Conservation (phyloP, 257 asterid species). For the Salvia miltiorrhiza region DNA sequence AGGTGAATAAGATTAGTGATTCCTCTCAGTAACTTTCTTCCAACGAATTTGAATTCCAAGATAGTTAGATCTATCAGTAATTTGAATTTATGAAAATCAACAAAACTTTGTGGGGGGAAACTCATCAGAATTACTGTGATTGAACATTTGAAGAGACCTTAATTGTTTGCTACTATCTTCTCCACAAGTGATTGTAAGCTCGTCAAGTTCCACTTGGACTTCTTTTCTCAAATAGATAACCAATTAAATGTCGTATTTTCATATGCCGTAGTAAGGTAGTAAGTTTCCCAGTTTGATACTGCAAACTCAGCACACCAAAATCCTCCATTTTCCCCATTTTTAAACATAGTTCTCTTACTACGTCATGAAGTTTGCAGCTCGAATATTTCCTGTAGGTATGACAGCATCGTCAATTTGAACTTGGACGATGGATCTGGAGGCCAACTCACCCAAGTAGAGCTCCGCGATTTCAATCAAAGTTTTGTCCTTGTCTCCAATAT, state of each 20-base stretch:
- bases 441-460: slow-evolving; percentile 1
- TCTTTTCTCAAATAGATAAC: not conserved
- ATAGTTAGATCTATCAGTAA: not conserved
- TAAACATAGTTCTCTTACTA: slow-evolving; percentile 9
- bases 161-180: not conserved
- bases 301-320: not conserved
- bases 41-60: not conserved
- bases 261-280: not conserved
- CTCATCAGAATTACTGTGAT: not conserved
- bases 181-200: too few relatives aligned
- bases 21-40: not conserved
- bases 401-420: not conserved
- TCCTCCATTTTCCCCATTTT: not conserved
- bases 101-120: not conserved
- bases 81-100: not conserved
- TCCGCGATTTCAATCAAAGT: not conserved
- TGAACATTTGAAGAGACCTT: not conserved
- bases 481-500: too few relatives aligned
- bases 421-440: slow-evolving; percentile 4
- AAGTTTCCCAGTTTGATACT: not conserved
- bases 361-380: slow-evolving; percentile 17
- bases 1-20: slow-evolving; percentile 7
- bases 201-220: too few relatives aligned
- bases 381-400: not conserved
- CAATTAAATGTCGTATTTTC: slow-evolving; percentile 2